A percentile compares a stretch with the other conserved stretches of the same genome.
Conservation (phyloP, 768 basidiomycete species). For the Psilocybe cyanescens region DNA sequence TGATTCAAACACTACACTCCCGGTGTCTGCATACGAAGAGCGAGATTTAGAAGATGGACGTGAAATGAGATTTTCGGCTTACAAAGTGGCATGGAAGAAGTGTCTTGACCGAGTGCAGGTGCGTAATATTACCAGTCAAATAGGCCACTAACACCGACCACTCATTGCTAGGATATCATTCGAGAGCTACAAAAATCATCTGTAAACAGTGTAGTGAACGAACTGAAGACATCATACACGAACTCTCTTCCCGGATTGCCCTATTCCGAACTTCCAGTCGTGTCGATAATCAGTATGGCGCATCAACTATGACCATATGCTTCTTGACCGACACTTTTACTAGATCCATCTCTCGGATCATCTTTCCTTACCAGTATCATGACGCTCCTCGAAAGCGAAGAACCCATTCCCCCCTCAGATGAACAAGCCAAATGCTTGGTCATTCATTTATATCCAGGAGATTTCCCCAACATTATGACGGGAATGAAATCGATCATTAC, state of each 20-base stretch:
- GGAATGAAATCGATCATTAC: constrained; percentile 60
- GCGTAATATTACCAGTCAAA: constrained; percentile 10
- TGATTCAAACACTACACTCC: not conserved
- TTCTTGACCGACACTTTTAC: not conserved
- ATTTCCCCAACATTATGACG: constrained; percentile 53
- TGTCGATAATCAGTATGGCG: constrained; percentile 56
- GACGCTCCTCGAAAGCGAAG: constrained; percentile 32
- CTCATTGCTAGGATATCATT: constrained; percentile 43
- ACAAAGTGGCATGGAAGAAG: constrained; percentile 59
- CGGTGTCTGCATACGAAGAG: constrained; percentile 4
- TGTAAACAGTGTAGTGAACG: constrained; percentile 44
- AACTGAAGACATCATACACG: constrained; percentile 48
- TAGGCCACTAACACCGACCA: not conserved
- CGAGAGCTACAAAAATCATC: constrained; percentile 52
- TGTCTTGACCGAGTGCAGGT: constrained; percentile 64
- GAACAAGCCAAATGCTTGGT: constrained; percentile 17
- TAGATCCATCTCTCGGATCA: constrained; percentile 49
- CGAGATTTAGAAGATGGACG: constrained; percentile 16
- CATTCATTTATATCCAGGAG: constrained; percentile 58
- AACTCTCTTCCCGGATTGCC: constrained; percentile 58
- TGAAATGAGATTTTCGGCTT: constrained; percentile 48
- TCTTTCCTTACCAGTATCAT: constrained; percentile 51
- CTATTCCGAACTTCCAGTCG: constrained; percentile 60
- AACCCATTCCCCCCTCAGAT: constrained; percentile 15
- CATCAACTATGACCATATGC: not conserved